These are phyloP conservation scores for Wickerhamomyces subpelliculosus DNA, from an alignment of 805 yeast genomes.

Conservation along the genomic window DNA sequence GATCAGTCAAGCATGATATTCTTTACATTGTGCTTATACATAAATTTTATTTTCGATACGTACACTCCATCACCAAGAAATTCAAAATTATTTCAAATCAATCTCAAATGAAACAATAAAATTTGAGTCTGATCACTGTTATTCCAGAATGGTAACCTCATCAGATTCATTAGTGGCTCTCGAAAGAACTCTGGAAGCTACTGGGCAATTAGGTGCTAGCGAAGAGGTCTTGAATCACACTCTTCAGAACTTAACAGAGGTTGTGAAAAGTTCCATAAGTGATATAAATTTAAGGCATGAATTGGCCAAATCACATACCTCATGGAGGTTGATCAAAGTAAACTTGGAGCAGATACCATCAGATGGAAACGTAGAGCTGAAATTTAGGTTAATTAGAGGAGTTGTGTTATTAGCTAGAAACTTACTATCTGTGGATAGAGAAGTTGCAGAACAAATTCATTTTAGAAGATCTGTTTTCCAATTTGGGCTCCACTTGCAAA, in stretches of 20 bases:
- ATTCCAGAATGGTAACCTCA: no score
- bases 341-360: constrained; percentile 3
- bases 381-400: constrained; percentile 38
- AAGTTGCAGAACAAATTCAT: constrained; percentile 19
- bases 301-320: constrained; percentile 3
- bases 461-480: constrained; percentile 3
- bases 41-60: no score
- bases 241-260: neutral
- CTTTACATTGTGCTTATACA: no score
- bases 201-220: no score
- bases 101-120: no score
- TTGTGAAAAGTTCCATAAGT: neutral
- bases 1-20: no score
- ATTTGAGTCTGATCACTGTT: no score
- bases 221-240: neutral
- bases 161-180: neutral
- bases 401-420: constrained; percentile 42
- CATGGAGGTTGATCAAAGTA: constrained; percentile 22
- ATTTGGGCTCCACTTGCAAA: neutral
- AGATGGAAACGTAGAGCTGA: constrained; percentile 4
- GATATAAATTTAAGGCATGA: neutral
- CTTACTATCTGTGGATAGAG: constrained; percentile 29
- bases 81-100: no score
- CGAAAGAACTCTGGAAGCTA: neutral
- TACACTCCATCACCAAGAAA: no score